Conservation (phyloP, 1,139 yeast species). For the Suhomyces bolitotheri region DNA sequence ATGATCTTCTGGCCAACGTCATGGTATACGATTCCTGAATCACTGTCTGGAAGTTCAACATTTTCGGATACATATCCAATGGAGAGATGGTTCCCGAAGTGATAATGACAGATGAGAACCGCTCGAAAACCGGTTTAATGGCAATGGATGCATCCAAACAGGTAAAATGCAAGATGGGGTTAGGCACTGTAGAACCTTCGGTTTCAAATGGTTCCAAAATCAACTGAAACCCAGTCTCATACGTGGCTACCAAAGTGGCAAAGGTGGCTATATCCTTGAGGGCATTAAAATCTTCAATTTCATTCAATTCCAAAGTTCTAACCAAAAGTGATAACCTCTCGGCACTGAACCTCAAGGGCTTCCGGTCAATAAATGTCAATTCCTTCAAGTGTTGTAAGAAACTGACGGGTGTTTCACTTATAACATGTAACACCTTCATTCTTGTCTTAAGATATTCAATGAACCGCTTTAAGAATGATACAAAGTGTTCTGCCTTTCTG, state of each 20-base stretch:
- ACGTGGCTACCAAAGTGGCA: constrained; percentile 93
- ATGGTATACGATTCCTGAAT: constrained; percentile 93
- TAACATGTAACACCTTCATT: constrained; percentile 96
- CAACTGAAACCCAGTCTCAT: constrained; percentile 87
- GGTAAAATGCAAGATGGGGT: constrained; percentile 91
- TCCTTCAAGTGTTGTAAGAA: constrained; percentile 92
- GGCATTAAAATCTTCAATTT: constrained; percentile 90
- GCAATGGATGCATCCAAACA: constrained; percentile 98
- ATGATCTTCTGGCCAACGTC: constrained; percentile 91
- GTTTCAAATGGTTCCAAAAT: constrained; percentile 96
- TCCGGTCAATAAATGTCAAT: constrained; percentile 84
- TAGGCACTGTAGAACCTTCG: constrained; percentile 96
- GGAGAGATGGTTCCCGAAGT: constrained; percentile 99
- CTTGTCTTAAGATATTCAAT: constrained; percentile 94
- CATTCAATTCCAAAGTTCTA: constrained; percentile 81
- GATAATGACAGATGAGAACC: constrained; percentile 90
- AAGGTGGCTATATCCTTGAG: constrained; percentile 94
- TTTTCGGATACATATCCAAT: constrained; percentile 96
- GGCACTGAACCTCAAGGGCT: constrained; percentile 88
- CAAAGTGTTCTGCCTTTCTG: constrained; percentile 93
- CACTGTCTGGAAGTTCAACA: constrained; percentile 93
- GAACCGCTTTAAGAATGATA: constrained; percentile 86
- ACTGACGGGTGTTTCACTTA: constrained; percentile 93
- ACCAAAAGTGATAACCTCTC: constrained; percentile 87
- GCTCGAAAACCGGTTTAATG: constrained; percentile 92